Evolutionary conservation across 2,329 filamentous ascomycete genomes (phyloP).

Genomic region (Colletotrichum cereale): DNA sequence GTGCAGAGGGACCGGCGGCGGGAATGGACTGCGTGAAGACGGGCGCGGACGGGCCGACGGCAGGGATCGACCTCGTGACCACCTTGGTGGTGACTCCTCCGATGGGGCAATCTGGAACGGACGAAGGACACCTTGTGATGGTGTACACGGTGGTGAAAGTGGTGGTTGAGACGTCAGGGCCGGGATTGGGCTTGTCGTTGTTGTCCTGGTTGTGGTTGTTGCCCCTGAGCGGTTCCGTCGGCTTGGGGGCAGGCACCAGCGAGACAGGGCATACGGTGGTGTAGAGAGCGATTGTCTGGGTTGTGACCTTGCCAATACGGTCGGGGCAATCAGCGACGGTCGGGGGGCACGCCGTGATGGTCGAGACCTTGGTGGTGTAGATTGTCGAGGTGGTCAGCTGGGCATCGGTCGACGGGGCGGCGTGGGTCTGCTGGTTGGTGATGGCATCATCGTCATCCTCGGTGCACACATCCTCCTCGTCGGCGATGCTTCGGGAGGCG

Average conservation of each 20-base stretch:
- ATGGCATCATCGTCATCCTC: constrained; percentile 23
- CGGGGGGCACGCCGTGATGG: constrained; percentile 67
- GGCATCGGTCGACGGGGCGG: constrained; percentile 29
- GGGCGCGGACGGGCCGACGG: not conserved
- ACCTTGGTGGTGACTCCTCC: constrained; percentile 55
- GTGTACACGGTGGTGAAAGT: constrained; percentile 61
- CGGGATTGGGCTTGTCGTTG: not conserved
- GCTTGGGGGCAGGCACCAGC: constrained; percentile 26
- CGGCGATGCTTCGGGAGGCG: not conserved
- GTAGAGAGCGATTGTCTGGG: constrained; percentile 49
- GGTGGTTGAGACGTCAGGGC: constrained; percentile 45
- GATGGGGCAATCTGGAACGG: constrained; percentile 54
- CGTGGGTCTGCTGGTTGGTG: constrained; percentile 1
- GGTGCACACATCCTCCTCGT: constrained; percentile 34
- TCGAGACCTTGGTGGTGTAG: constrained; percentile 59
- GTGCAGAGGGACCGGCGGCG: not conserved
- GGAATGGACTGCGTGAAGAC: constrained; percentile 24
- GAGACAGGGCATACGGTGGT: constrained; percentile 59
- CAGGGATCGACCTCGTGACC: constrained; percentile 45
- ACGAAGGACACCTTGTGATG: constrained; percentile 67
- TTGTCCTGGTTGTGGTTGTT: constrained; percentile 4
- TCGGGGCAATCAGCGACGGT: constrained; percentile 54
- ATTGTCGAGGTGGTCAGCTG: constrained; percentile 53
- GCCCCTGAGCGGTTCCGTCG: constrained; percentile 28
- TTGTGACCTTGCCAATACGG: constrained; percentile 51